Conservation (phyloP, 352 stramenopile genomes). For the Pythium volutum region DNA sequence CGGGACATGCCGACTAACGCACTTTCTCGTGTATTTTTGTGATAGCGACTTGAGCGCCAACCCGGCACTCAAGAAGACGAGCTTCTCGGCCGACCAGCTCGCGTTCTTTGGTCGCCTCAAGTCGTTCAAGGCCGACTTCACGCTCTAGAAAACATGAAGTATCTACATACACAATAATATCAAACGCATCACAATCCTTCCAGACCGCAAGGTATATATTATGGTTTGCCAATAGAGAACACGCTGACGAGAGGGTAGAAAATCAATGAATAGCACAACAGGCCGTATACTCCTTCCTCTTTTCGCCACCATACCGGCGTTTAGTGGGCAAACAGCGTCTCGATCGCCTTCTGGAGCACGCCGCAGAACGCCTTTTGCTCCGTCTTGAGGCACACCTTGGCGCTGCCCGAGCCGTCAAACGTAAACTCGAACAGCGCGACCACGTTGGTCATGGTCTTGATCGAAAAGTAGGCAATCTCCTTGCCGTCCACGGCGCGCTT, state of each 20-base stretch:
- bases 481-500: slow-evolving; percentile 92
- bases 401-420: slow-evolving; percentile 90
- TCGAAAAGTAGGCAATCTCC: slow-evolving; percentile 95
- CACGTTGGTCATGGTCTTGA: slow-evolving; percentile 92
- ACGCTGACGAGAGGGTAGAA: background rate
- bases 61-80: slow-evolving; percentile 9
- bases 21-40: background rate
- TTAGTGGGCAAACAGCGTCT: slow-evolving; percentile 60
- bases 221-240: slow-evolving; percentile 12
- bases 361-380: slow-evolving; percentile 89
- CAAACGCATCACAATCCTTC: background rate
- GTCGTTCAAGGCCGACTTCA: slow-evolving; percentile 21
- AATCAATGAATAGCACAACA: no score
- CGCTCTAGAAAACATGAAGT: background rate
- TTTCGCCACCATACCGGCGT: background rate
- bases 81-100: slow-evolving; percentile 20
- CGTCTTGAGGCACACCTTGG: slow-evolving; percentile 95
- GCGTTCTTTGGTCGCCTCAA: slow-evolving; percentile 16
- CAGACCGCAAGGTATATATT: slow-evolving; percentile 16
- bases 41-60: slow-evolving; percentile 18
- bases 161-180: background rate
- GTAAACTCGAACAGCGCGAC: slow-evolving; percentile 94
- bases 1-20: background rate
- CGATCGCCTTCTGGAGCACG: slow-evolving; percentile 88
- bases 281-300: background rate